A percentile compares a stretch with the other conserved stretches of the same genome.
Evolutionary conservation across 2,329 filamentous ascomycete genomes (phyloP).

Genomic region (Hirsutella rhossiliensis): DNA sequence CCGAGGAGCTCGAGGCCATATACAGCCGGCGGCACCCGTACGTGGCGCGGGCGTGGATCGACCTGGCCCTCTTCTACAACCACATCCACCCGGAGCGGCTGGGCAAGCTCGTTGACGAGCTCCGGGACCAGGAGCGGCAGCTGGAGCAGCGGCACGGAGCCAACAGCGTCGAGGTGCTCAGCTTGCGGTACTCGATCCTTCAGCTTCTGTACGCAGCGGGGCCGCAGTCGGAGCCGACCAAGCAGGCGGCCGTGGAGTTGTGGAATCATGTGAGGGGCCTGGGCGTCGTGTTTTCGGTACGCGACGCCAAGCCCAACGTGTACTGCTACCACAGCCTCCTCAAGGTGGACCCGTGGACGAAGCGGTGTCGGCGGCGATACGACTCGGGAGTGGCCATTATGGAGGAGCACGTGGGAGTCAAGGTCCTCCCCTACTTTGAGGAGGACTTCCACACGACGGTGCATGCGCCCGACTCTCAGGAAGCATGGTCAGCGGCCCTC

Average conservation of each 20-base stretch:
- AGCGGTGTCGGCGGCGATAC: conserved; percentile 29
- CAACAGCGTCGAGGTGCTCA: conserved; percentile 21
- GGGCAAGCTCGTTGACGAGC: conserved; percentile 24
- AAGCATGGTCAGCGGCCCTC: conserved; percentile 25
- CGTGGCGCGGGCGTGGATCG: conserved; percentile 28
- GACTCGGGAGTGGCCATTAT: conserved; percentile 23
- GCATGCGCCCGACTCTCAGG: conserved; percentile 23
- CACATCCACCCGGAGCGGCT: conserved; percentile 22
- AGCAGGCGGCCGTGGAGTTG: conserved; percentile 23
- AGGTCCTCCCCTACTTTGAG: conserved; percentile 28
- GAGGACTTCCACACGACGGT: conserved; percentile 29
- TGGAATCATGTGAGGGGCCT: conserved; percentile 23
- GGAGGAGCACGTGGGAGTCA: conserved; percentile 24
- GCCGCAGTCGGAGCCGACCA: conserved; percentile 21
- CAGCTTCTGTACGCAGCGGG: conserved; percentile 24
- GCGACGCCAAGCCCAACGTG: conserved; percentile 23
- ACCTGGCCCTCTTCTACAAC: conserved; percentile 27
- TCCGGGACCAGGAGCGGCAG: conserved; percentile 21
- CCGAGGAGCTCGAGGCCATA: conserved; percentile 31
- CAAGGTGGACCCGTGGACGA: conserved; percentile 31
- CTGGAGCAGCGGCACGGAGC: conserved; percentile 22
- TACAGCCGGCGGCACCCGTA: conserved; percentile 30
- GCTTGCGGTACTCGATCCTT: conserved; percentile 27
- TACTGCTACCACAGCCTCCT: conserved; percentile 31
- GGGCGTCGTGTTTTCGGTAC: conserved; percentile 22